Evolutionary conservation across 129 eudicot species (phyloP).

Genomic region (Logfia minima): DNA sequence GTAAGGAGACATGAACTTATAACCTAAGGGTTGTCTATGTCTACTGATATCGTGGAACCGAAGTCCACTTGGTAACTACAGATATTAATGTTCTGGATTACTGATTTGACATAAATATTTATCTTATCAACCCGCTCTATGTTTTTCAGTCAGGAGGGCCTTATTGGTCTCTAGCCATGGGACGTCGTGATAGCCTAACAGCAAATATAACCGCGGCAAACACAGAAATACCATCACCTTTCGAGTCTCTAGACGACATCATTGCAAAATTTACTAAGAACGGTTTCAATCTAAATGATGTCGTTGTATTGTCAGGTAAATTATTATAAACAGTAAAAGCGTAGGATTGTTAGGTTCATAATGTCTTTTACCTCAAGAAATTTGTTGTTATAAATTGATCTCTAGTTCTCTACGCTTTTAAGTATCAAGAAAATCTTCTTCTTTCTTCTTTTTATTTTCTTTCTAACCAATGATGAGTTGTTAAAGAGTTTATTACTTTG

Average conservation of each 20-base stretch:
- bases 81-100: background rate
- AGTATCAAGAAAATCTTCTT: background rate
- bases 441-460: background rate
- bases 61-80: background rate
- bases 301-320: conserved; percentile 76
- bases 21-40: background rate
- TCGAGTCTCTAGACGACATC: conserved; percentile 60
- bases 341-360: background rate
- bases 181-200: conserved; percentile 78
- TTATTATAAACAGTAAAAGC: no score
- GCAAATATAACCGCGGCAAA: conserved; percentile 69
- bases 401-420: background rate
- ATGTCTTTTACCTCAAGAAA: background rate
- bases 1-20: background rate
- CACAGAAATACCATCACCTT: conserved; percentile 72
- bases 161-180: conserved; percentile 55
- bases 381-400: background rate
- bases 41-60: background rate
- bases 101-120: background rate
- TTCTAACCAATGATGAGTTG: background rate
- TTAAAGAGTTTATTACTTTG: conserved; percentile 5
- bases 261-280: conserved; percentile 69
- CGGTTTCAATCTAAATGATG: conserved; percentile 65
- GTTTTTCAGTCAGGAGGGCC: conserved; percentile 65
- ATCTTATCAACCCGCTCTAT: background rate